These are phyloP conservation scores for Arabis alpina DNA, from an alignment of 345 rosid genomes.

Conservation along the genomic window DNA sequence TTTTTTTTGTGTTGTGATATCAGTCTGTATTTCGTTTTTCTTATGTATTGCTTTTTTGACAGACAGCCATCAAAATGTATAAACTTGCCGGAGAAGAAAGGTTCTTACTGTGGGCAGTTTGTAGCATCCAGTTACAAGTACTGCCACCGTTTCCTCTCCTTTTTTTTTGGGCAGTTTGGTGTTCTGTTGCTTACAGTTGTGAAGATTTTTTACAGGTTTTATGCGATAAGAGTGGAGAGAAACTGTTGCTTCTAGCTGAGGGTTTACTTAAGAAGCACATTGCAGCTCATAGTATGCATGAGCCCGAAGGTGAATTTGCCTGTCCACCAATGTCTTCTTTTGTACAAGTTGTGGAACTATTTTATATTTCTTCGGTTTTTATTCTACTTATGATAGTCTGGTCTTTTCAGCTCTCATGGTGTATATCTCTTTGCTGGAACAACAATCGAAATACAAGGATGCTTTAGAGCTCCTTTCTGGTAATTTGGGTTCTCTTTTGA, in stretches of 20 bases:
- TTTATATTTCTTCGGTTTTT: conserved; percentile 15
- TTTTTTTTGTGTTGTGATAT: background rate
- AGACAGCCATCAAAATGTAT: conserved; percentile 98
- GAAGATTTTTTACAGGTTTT: conserved; percentile 58
- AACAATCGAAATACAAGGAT: conserved; percentile 76
- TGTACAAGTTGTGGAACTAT: conserved; percentile 16
- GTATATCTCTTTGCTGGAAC: conserved; percentile 90
- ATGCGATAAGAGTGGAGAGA: conserved; percentile 87
- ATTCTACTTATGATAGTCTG: conserved; percentile 29
- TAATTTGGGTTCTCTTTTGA: conserved; percentile 78
- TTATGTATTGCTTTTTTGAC: conserved; percentile 46
- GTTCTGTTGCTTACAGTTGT: conserved; percentile 24
- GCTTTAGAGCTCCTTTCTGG: conserved; percentile 88
- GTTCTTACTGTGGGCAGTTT: conserved; percentile 97
- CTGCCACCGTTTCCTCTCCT: conserved; percentile 3
- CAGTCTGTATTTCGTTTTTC: conserved; percentile 17
- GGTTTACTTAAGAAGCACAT: conserved; percentile 93
- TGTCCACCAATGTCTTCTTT: conserved; percentile 25
- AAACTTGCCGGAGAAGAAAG: conserved; percentile 92
- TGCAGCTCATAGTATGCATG: conserved; percentile 89
- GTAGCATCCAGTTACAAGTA: conserved; percentile 99
- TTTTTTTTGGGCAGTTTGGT: background rate
- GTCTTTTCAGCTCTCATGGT: conserved; percentile 77
- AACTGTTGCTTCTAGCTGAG: conserved; percentile 83
- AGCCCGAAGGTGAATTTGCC: conserved; percentile 74